phyloP scores from a whole-genome alignment of 2,329 filamentous ascomycete species.

The Aspergillus fischeri region DNA sequence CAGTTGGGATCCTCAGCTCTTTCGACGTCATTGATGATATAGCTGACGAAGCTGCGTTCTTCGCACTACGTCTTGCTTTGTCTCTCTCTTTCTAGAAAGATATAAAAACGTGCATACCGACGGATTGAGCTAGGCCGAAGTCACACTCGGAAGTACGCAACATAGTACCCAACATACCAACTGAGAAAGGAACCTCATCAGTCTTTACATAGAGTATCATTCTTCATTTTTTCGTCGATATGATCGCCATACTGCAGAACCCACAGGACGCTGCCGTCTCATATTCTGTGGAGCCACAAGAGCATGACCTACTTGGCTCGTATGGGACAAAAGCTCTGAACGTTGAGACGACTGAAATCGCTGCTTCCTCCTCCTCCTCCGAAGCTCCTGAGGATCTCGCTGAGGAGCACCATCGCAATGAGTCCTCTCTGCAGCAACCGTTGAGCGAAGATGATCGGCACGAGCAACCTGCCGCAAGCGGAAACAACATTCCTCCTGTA shows the following conservation, averaged over 20 bases:
- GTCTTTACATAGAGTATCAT: background rate
- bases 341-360: background rate
- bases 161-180: background rate
- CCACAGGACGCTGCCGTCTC: background rate
- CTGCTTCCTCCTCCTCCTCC: background rate
- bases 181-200: background rate
- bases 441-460: background rate
- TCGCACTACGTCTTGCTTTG: background rate
- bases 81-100: background rate
- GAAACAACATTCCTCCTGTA: background rate
- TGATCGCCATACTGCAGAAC: background rate
- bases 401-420: background rate
- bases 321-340: background rate
- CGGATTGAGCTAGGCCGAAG: background rate
- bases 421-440: background rate
- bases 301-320: background rate
- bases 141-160: background rate
- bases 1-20: background rate
- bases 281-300: background rate
- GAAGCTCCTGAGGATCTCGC: background rate
- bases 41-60: background rate
- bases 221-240: background rate
- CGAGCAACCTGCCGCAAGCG: background rate
- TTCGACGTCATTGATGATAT: background rate
- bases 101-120: background rate